These are phyloP conservation scores for Ilyonectria robusta DNA, from an alignment of 2,329 filamentous ascomycete genomes.

Conservation along the genomic window DNA sequence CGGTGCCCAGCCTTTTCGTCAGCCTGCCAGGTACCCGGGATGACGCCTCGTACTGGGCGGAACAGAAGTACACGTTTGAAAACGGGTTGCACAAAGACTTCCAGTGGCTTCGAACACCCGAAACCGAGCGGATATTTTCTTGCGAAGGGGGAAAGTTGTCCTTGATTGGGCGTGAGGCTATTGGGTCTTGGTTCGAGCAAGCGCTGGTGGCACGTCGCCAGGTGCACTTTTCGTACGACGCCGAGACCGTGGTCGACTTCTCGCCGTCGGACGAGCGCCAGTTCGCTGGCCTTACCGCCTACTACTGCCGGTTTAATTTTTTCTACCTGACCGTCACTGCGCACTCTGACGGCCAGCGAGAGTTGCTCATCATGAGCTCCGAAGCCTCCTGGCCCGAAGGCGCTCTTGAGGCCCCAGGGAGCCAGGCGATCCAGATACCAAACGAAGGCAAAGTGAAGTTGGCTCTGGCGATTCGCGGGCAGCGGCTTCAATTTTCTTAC, in stretches of 20 bases:
- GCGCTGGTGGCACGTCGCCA: conserved; percentile 68
- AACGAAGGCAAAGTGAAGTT: conserved; percentile 69
- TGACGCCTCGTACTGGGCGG: conserved; percentile 65
- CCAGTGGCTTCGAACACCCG: conserved; percentile 71
- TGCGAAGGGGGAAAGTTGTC: conserved; percentile 58
- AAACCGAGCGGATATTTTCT: conserved; percentile 67
- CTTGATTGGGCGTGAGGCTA: conserved; percentile 65
- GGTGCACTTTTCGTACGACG: conserved; percentile 73
- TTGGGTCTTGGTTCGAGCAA: conserved; percentile 73
- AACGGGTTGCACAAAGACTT: conserved; percentile 65
- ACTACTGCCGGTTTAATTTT: conserved; percentile 76
- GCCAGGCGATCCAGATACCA: conserved; percentile 63
- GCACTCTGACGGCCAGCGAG: conserved; percentile 67
- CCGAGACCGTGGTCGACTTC: conserved; percentile 69
- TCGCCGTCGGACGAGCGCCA: conserved; percentile 70
- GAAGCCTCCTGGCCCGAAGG: conserved; percentile 70
- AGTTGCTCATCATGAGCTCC: conserved; percentile 70
- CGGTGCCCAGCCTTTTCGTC: conserved; percentile 67
- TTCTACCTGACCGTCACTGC: conserved; percentile 74
- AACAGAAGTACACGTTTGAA: conserved; percentile 63
- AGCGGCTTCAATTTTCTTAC: conserved; percentile 70
- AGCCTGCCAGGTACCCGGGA: conserved; percentile 65
- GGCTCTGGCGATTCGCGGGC: conserved; percentile 65
- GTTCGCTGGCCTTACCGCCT: conserved; percentile 72
- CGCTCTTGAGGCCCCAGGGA: conserved; percentile 59